These are phyloP conservation scores for Capsicum chinense DNA, from an alignment of 257 asterid genomes.

Conservation along the genomic window DNA sequence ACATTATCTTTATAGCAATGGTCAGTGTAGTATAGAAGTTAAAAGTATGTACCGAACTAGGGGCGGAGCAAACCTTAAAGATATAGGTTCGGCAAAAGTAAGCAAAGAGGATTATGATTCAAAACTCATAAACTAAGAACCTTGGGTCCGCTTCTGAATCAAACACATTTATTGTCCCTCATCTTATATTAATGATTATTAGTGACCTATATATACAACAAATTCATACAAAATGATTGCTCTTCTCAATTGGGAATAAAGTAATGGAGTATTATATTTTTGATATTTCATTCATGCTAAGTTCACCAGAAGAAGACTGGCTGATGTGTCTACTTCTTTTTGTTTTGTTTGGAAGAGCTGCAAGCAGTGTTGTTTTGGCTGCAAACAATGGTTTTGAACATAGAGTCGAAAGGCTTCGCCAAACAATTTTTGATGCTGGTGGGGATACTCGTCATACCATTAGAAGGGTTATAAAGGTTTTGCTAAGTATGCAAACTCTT, in stretches of 20 bases:
- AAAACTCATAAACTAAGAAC: background rate
- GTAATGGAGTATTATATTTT: background rate
- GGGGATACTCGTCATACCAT: constrained; percentile 42
- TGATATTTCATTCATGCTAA: background rate
- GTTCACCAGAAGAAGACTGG: background rate
- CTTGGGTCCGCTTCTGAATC: background rate
- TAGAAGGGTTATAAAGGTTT: constrained; percentile 41
- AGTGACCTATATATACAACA: background rate
- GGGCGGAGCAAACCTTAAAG: background rate
- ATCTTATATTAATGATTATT: background rate
- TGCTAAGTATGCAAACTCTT: constrained; percentile 46
- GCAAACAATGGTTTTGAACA: constrained; percentile 41
- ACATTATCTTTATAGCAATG: background rate
- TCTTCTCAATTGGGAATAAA: background rate
- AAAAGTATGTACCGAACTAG: background rate
- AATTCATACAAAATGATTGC: background rate
- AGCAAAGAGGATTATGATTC: background rate
- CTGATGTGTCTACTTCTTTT: background rate
- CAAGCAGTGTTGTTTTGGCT: constrained; percentile 42
- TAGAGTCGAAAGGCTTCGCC: constrained; percentile 47
- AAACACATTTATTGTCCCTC: background rate
- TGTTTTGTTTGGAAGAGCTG: constrained; percentile 43
- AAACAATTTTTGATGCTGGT: constrained; percentile 47
- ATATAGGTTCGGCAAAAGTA: background rate
- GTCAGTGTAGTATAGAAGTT: background rate